Evolutionary conservation across 352 stramenopile species (phyloP), one percentile per base, ranked within the genome.

Genomic region (Elongisporangium senticosum): DNA sequence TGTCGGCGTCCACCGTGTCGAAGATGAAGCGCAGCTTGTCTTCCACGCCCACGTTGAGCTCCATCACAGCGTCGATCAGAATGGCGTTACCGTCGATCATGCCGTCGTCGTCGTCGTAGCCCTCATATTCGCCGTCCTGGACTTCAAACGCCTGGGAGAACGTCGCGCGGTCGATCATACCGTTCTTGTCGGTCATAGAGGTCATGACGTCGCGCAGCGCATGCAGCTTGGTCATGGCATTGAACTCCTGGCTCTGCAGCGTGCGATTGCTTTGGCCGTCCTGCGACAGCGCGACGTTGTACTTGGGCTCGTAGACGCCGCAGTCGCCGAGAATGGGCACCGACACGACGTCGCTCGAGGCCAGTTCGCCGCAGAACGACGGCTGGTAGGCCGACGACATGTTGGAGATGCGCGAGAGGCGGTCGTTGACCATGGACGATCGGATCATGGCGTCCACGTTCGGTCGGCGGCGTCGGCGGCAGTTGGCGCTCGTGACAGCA

Each of bases 11-110:
- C 6, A 94, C 68, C 33, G 82, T 90, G 50, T 94, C 82, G 49
- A 94, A 94, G 58, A 94, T 94, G 60, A 92, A 92, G 23, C 67
- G 77, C 40, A 94, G 70, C 53, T 92, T 94, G 47, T 90, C 80
- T 49, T 94, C 79, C 2, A 63, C 77, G 48, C 65, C 76, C 3
- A 94, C 79, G 50, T 92, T 70, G 13, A 94, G 66, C 19, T 91
- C 78, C 69, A 94, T 71, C 14, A 89, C 81, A n/a, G 80, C 81
- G 58, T 92, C 82, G 22, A 94, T 88, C 19, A 94, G 63, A 50
- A 91, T 85, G 40, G 84, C 82, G 49, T 89, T 88, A 49, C 78
- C 77, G 28, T 94, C 73, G 51, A 94, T 83, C 56, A 69, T 64
- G 28, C 77, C 80, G 22, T 81, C 64, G 49, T 67, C 62, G 33